These are phyloP conservation scores for Metschnikowia similis DNA, from an alignment of 805 yeast species.

Conservation along the genomic window DNA sequence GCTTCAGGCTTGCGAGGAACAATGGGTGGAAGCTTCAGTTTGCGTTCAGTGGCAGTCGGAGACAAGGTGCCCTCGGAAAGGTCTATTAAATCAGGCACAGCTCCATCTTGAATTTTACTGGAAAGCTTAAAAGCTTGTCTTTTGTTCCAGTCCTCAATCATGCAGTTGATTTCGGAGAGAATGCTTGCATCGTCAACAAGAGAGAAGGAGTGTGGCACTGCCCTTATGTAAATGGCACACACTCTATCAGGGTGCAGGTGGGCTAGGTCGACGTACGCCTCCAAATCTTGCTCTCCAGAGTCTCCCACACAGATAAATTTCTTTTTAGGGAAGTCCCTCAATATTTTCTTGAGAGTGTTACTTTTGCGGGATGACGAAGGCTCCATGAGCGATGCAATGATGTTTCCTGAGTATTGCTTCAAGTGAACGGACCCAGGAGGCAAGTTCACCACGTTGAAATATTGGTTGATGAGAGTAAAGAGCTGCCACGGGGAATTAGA, in stretches of 20 bases:
- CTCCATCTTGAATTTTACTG: background rate
- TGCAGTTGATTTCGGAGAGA: constrained; percentile 27
- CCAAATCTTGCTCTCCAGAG: constrained; percentile 92
- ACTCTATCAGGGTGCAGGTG: constrained; percentile 57
- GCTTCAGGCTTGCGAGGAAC: constrained; percentile 46
- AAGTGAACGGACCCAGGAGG: constrained; percentile 84
- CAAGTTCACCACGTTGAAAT: constrained; percentile 49
- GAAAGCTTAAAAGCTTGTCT: constrained; percentile 8
- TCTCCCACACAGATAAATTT: constrained; percentile 88
- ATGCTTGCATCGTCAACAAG: constrained; percentile 41
- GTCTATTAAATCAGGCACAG: constrained; percentile 32
- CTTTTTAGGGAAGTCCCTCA: constrained; percentile 71
- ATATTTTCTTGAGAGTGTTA: constrained; percentile 55
- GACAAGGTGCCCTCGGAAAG: constrained; percentile 26
- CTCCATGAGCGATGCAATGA: constrained; percentile 77
- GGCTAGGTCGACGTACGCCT: constrained; percentile 78
- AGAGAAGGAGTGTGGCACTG: constrained; percentile 67
- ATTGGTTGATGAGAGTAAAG: constrained; percentile 55
- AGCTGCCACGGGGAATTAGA: constrained; percentile 95
- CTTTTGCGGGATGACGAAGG: constrained; percentile 82
- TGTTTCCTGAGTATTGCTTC: constrained; percentile 81
- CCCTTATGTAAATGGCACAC: constrained; percentile 73
- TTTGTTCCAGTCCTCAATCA: constrained; percentile 14
- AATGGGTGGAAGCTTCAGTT: constrained; percentile 33
- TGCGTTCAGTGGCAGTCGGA: constrained; percentile 6